Percentiles rank a stretch among this genome's conserved stretches.
These are phyloP conservation scores for Backusella australiensis DNA, from an alignment of 192 early-diverging fungal species.

Conservation along the genomic window DNA sequence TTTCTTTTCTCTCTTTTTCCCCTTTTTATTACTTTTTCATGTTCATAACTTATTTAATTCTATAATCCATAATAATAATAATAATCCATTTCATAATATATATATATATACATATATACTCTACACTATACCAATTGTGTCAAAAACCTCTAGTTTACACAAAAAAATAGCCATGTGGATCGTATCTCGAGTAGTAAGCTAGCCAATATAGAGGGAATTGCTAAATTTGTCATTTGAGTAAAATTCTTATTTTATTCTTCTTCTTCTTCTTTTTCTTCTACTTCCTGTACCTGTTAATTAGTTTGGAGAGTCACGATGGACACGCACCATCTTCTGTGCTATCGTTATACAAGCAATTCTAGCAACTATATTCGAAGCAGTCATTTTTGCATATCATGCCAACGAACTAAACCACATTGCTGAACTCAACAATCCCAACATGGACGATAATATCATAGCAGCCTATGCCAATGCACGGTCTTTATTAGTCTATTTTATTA, in stretches of 20 bases:
- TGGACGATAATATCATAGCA: constrained; percentile 1
- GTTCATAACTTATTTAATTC: background rate
- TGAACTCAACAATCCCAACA: background rate
- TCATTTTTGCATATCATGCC: constrained; percentile 32
- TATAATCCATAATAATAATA: background rate
- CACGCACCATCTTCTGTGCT: constrained; percentile 33
- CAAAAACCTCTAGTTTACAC: background rate
- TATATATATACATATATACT: background rate
- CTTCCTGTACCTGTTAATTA: background rate
- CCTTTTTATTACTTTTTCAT: constrained; percentile 4
- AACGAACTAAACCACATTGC: constrained; percentile 21
- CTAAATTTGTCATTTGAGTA: background rate
- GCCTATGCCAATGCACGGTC: constrained; percentile 46
- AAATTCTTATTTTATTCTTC: background rate
- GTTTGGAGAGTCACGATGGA: constrained; percentile 44
- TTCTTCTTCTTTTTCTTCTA: constrained; percentile 9
- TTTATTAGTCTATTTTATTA: constrained; percentile 78
- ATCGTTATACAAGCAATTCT: constrained; percentile 24
- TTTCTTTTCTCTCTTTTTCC: background rate
- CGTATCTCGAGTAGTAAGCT: constrained; percentile 38
- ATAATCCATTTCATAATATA: background rate
- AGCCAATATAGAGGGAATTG: background rate
- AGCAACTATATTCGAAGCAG: constrained; percentile 35
- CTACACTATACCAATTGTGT: background rate
- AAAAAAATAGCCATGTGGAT: constrained; percentile 32